These are phyloP conservation scores for Phyllosticta citribraziliensis DNA, from an alignment of 2,329 filamentous ascomycete species.

Conservation along the genomic window DNA sequence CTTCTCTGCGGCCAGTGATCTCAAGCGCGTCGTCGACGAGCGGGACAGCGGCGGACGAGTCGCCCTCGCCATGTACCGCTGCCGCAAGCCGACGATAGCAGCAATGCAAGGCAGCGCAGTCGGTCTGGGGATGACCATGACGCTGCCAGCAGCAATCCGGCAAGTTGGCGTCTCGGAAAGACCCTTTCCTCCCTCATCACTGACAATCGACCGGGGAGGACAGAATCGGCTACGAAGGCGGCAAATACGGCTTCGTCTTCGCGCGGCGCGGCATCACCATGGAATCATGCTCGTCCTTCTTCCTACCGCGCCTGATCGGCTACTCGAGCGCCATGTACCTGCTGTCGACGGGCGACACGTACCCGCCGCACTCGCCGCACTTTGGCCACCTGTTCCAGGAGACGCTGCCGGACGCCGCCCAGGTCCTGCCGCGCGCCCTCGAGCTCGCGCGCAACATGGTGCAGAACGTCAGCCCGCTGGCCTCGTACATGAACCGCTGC, in stretches of 20 bases:
- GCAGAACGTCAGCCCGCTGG: slow-evolving; percentile 2
- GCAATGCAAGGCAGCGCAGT: slow-evolving; percentile 52
- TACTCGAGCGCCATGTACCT: slow-evolving; percentile 11
- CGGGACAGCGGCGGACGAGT: slow-evolving; percentile 44
- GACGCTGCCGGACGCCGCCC: background rate
- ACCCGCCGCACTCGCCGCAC: slow-evolving; percentile 7
- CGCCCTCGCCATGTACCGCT: slow-evolving; percentile 46
- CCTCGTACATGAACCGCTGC: slow-evolving; percentile 7
- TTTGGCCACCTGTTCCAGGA: slow-evolving; percentile 11
- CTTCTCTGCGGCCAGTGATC: background rate
- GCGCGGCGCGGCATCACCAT: slow-evolving; percentile 11
- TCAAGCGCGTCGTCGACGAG: slow-evolving; percentile 18
- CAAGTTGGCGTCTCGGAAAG: background rate
- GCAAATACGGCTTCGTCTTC: slow-evolving; percentile 13
- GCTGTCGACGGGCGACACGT: slow-evolving; percentile 11
- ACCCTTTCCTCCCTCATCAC: no score
- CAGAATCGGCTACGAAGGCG: background rate
- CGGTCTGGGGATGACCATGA: slow-evolving; percentile 54
- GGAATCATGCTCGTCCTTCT: slow-evolving; percentile 12
- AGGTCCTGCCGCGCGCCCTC: slow-evolving; percentile 3
- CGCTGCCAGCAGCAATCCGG: slow-evolving; percentile 40
- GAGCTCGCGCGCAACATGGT: slow-evolving; percentile 3
- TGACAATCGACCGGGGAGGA: background rate
- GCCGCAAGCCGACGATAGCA: slow-evolving; percentile 49
- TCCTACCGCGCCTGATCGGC: slow-evolving; percentile 13